Base-by-base conservation (phyloP, 176 grass and related monocot genomes). In the Eleusine indica region DNA sequence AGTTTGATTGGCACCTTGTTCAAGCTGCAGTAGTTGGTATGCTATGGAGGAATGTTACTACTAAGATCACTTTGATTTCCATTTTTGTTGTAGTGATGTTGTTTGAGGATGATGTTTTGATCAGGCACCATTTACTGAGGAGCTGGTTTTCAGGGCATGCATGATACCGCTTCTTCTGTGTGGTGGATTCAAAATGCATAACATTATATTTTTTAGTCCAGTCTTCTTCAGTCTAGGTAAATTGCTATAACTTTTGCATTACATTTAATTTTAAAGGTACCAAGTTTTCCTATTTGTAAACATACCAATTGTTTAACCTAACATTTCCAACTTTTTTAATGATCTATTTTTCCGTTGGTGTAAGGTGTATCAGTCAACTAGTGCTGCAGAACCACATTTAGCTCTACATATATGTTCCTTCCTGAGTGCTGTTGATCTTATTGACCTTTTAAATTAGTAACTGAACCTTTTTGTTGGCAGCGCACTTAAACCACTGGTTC, bases 221-320 rank as follows among this genome's bases (percentile, higher is more conserved):
- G 71, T 98, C 77, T 98, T 98, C 87, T 98, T 98, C 89, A 98
- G 96, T 76, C 87, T 98, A 90, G 96, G 96, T 98, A 91, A 86
- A 49, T 87, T 82, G 44, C 53, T 86, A 77, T 37, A 54, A 72
- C 32, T 49, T 29, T 85, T 13, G 0, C 51, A 66, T 25, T 15
- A 43, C 35, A 44, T 57, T 70, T 76, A 43, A 29, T 72, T 77
- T 46, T 1, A 0, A 73, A 40, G 21, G 66, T 44, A 48, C 9
- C 0, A 30, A 47, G 46, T 28, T 76, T 38, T 15, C 39, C 38
- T 29, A 32, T 73, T 56, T 67, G 0, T 44, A 8, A 8, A 44
- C 7, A 9, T 44, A 44, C 3, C 42, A 44, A 44, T 44, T 35
- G 32, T 70, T 76, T 71, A 60, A 70, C 69, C 17, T 56, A 62